Base-by-base conservation (phyloP, 2,329 filamentous ascomycete genomes). In the Alternaria postmessia region DNA sequence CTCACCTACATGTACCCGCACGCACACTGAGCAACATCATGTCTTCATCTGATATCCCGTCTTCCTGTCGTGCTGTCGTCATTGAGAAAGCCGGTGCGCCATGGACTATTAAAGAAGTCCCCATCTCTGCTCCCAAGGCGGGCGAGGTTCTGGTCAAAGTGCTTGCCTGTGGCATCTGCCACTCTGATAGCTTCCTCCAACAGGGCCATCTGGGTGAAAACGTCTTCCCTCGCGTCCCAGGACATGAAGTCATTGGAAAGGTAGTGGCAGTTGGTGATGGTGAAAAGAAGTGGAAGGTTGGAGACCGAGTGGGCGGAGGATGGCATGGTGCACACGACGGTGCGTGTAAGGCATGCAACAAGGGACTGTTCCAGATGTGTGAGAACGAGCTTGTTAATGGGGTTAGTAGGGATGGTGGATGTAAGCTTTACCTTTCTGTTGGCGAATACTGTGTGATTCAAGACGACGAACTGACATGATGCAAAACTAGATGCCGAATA, bases 161-260 rank as follows among this genome's bases (percentile, higher is more conserved):
- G 3, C 80, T 88, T 8, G 90, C 90, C 6, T 91, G 88, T 67
- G 91, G 91, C 43, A 85, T 94, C 49, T 93, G 91, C 76, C 88
- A 88, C 74, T 86, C 84, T 0, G 91, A 93, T 68, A 44, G 32
- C 7, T 70, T 72, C 36, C n/a, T 75, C n/a, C 72, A 75, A 49
- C 34, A 71, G 43, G 72, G 73, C 14, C 52, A 54, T 14, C 62
- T 73, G 39, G 72, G 71, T 1, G 55, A 57, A 3, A 3, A 51
- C 0, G 22, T 30, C 3, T 82, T 79, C 68, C 89, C 89, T 1
- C 83, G 86, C 6, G 78, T 88, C 2, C 88, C 89, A 0, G 91
- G 91, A 22, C 91, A 94, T 77, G 91, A 93, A 75, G 80, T 90
- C 34, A 85, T 93, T 55, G 90, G 91, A 11, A 85, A 87, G 12